These are phyloP conservation scores for Aspergillus versicolor DNA, from an alignment of 2,329 filamentous ascomycete genomes.

Conservation along the genomic window DNA sequence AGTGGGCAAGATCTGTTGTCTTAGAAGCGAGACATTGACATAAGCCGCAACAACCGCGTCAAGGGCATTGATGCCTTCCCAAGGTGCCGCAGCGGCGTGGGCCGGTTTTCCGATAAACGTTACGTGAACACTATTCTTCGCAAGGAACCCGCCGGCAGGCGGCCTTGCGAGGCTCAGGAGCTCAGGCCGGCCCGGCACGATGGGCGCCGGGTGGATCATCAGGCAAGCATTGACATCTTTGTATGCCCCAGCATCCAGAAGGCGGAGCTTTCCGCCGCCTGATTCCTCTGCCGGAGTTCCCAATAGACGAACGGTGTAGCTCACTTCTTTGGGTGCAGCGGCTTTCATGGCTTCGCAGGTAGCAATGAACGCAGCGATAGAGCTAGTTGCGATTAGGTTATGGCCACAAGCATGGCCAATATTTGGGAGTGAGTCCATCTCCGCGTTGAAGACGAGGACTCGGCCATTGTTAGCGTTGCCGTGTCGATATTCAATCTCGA, in stretches of 20 bases:
- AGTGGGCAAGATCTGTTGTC: slow-evolving; percentile 55
- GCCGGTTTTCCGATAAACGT: slow-evolving; percentile 53
- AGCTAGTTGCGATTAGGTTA: slow-evolving; percentile 32
- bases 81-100: slow-evolving; percentile 56
- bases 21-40: slow-evolving; percentile 48
- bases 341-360: slow-evolving; percentile 30
- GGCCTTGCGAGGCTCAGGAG: slow-evolving; percentile 24
- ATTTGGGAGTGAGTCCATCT: slow-evolving; percentile 40
- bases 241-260: slow-evolving; percentile 45
- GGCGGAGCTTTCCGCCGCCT: slow-evolving; percentile 37
- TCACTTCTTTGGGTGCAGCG: slow-evolving; percentile 10
- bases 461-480: slow-evolving; percentile 22
- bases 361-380: slow-evolving; percentile 36
- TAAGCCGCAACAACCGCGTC: slow-evolving; percentile 54
- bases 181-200: slow-evolving; percentile 22
- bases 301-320: slow-evolving; percentile 33
- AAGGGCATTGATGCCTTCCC: slow-evolving; percentile 59
- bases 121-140: slow-evolving; percentile 33
- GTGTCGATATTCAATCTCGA: slow-evolving; percentile 42
- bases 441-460: slow-evolving; percentile 33
- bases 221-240: slow-evolving; percentile 37
- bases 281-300: slow-evolving; percentile 38
- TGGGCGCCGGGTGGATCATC: slow-evolving; percentile 40
- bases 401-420: slow-evolving; percentile 40
- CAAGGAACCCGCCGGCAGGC: slow-evolving; percentile 27